Base-by-base conservation (phyloP, 1,284 basidiomycete genomes). In the Earliella scabrosa region DNA sequence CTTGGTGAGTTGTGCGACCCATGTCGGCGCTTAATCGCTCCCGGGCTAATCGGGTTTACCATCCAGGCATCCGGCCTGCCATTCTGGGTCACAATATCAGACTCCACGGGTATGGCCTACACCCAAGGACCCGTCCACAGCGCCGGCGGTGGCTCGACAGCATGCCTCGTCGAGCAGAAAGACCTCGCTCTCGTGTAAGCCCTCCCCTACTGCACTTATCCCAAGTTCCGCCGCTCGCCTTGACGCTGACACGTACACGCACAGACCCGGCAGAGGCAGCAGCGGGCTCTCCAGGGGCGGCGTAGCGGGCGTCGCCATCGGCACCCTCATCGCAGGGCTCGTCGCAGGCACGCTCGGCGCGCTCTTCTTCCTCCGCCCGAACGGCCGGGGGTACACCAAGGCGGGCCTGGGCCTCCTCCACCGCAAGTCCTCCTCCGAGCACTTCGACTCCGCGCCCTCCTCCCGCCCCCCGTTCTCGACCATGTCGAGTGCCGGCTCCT, bases 81-180 rank as follows among this genome's bases (percentile, higher is more conserved):
- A 2, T 87, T 86, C 65, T 87, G 80, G 66, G 73, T 86, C 29
- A 81, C 80, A 18, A 68, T 86, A 18, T 73, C 75, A 5, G 85
- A 87, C 63, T 73, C 81, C 0, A 66, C 67, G 27, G 82, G 82
- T 7, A 74, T 75, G 41, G 68, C 68, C 24, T 86, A 85, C 84
- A 66, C 81, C 1, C 77, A 81, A 60, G 85, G 85, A 0, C 82
- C 82, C 1, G 63, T 86, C 5, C 84, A 86, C 56, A 76, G 74
- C 45, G 77, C 76, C 14, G 73, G 72, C 9, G 69, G 68, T 32
- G 74, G 73, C 13, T 61, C 73, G 1, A 74, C 71, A 13, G 68
- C 68, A 20, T 82, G 81, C 61, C 68, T 48, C 6, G 20, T 21
- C n/a, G n/a, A n/a, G n/a, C n/a, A n/a, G n/a, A n/a, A n/a, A n/a